Conservation (phyloP, 2,329 filamentous ascomycete genomes). For the Aspergillus cejpii region DNA sequence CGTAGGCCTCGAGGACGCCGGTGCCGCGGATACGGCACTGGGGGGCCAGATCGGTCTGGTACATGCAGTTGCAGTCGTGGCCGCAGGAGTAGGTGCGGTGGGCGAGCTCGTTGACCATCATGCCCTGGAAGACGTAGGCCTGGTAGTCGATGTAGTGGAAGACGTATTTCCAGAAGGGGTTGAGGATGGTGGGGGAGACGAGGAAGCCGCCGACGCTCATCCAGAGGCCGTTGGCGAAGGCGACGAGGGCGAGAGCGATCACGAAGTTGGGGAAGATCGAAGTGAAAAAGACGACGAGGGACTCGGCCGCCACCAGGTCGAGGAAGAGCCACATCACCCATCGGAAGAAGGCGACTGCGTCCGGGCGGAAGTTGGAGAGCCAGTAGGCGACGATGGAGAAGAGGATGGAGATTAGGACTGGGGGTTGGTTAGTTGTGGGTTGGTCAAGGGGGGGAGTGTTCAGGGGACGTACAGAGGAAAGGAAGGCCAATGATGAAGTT, state of each 20-base stretch:
- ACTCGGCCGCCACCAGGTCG: constrained; percentile 74
- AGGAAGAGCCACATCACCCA: constrained; percentile 83
- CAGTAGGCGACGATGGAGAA: constrained; percentile 74
- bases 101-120: constrained; percentile 87
- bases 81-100: constrained; percentile 58
- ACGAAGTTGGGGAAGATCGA: constrained; percentile 73
- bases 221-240: constrained; percentile 84
- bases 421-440: not conserved
- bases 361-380: constrained; percentile 67
- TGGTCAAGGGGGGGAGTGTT: not conserved
- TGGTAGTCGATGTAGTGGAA: constrained; percentile 90
- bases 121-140: constrained; percentile 77
- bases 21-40: constrained; percentile 65
- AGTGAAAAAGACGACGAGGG: constrained; percentile 69
- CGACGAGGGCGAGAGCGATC: constrained; percentile 67
- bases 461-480: constrained; percentile 54
- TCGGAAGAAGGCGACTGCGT: constrained; percentile 61
- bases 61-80: constrained; percentile 62
- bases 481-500: constrained; percentile 80
- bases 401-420: constrained; percentile 63
- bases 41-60: constrained; percentile 53
- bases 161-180: constrained; percentile 78
- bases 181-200: constrained; percentile 64
- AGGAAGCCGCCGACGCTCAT: constrained; percentile 82
- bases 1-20: constrained; percentile 63